These are phyloP conservation scores for Penicillium steckii DNA, from an alignment of 495 filamentous ascomycete genomes.

Conservation along the genomic window DNA sequence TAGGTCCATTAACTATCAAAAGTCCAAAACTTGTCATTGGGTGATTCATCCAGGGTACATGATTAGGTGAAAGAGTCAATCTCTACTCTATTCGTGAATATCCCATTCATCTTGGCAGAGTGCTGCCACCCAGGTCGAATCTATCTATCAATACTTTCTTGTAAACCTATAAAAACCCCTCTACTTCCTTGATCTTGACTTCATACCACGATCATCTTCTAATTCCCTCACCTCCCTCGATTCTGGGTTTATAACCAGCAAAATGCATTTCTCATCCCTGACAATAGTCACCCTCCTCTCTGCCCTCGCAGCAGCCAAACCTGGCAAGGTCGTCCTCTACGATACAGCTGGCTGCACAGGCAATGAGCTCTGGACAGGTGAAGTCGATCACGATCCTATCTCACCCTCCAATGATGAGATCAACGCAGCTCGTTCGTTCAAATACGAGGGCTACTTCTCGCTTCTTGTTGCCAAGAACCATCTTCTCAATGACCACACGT, in stretches of 20 bases:
- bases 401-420: constrained; percentile 5
- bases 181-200: not conserved
- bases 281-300: not conserved
- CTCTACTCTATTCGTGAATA: not conserved
- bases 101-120: not conserved
- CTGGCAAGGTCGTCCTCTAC: constrained; percentile 4
- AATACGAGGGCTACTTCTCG: constrained; percentile 7
- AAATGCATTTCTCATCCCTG: not conserved
- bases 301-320: constrained; percentile 1
- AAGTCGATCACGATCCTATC: constrained; percentile 1
- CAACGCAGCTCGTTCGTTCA: constrained; percentile 4
- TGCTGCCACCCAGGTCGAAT: not conserved
- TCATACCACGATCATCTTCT: not conserved
- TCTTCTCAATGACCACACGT: constrained; percentile 4
- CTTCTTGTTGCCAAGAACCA: constrained; percentile 5
- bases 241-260: not conserved
- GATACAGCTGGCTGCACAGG: constrained; percentile 3
- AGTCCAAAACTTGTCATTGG: not conserved
- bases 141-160: not conserved
- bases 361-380: constrained; percentile 2
- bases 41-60: not conserved
- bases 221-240: too few species aligned
- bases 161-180: not conserved
- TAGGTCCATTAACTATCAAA: not conserved
- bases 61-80: not conserved